These are phyloP conservation scores for Xylaria intraflava DNA, from an alignment of 495 filamentous ascomycete genomes.

Conservation along the genomic window DNA sequence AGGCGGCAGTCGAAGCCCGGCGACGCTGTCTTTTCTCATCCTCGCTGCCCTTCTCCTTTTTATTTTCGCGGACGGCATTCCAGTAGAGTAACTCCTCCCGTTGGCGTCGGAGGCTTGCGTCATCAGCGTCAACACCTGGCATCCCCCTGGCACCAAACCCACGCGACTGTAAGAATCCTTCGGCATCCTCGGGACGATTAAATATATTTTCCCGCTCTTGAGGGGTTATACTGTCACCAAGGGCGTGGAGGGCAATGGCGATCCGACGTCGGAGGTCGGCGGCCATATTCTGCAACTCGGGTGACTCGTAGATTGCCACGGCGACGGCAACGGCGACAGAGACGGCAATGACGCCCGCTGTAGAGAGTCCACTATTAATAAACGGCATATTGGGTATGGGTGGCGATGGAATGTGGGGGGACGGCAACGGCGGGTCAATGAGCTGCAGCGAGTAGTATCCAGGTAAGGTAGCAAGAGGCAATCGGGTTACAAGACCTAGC, in stretches of 20 bases:
- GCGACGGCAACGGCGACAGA: constrained; percentile 73
- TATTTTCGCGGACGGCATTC: constrained; percentile 41
- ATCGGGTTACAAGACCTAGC: not conserved
- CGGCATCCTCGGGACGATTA: constrained; percentile 53
- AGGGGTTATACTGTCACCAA: constrained; percentile 71
- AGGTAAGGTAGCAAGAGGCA: not conserved
- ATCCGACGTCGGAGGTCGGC: constrained; percentile 71
- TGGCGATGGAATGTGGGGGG: constrained; percentile 13
- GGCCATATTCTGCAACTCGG: constrained; percentile 70
- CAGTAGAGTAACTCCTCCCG: constrained; percentile 70
- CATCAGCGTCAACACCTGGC: constrained; percentile 57
- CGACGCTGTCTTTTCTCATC: constrained; percentile 11
- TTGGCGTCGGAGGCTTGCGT: constrained; percentile 57
- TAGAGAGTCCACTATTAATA: constrained; percentile 27
- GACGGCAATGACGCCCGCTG: constrained; percentile 72
- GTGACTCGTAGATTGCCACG: constrained; percentile 78
- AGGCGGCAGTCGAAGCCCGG: constrained; percentile 18
- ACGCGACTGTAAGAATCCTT: constrained; percentile 45
- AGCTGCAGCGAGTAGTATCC: not conserved
- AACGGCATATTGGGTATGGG: constrained; percentile 33
- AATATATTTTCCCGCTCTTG: constrained; percentile 44
- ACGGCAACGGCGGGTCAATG: not conserved
- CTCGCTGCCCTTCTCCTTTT: constrained; percentile 28
- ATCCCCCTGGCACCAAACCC: constrained; percentile 44
- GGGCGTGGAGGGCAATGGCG: constrained; percentile 65